Base-by-base conservation (phyloP, 257 asterid species). In the Ilex aquifolium region DNA sequence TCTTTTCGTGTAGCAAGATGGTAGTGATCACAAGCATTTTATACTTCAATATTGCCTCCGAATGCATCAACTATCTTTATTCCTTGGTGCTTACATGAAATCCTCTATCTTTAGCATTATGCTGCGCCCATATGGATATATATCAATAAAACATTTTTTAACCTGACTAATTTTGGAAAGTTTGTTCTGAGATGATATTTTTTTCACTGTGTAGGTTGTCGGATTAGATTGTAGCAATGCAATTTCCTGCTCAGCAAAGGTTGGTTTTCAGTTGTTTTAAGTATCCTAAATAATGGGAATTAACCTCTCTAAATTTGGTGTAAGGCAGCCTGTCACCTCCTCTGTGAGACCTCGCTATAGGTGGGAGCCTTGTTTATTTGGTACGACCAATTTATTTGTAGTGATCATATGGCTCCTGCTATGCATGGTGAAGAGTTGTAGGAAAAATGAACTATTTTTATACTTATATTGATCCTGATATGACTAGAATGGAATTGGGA, bases 141-240 rank as follows among this genome's bases (percentile, higher is more conserved):
- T 10, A 1, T 2, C 27, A 21, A 21, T 21, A 14, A 15, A 5
- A 3, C 30, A 5, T 53, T n/a, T 53, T 53, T 21, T 53, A 4
- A 15, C 15, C 15, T 15, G 5, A 53, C 30, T 53, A 10, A 15
- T 15, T 46, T 46, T 46, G 3, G 0, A 7, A 42, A 7, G 57
- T 52, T 30, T 29, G 54, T 60, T 60, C 60, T 69, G 66, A 70
- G 57, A 54, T 65, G 44, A 36, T 60, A n/a, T 54, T n/a, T 31
- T 74, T 21, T 72, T 66, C 73, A 67, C 69, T 83, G 74, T 65
- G 14, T 73, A 92, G 99, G 78, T 92, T 69, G 74, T 89, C 65
- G 99, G 99, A 63, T 85, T 92, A 75, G 99, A 92, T 69, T 89
- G 99, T 77, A 87, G 94, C 68, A 68, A 89, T 70, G 96, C 96